These are phyloP conservation scores for Candida dubliniensis DNA, from an alignment of 1,139 yeast species.

Conservation along the genomic window DNA sequence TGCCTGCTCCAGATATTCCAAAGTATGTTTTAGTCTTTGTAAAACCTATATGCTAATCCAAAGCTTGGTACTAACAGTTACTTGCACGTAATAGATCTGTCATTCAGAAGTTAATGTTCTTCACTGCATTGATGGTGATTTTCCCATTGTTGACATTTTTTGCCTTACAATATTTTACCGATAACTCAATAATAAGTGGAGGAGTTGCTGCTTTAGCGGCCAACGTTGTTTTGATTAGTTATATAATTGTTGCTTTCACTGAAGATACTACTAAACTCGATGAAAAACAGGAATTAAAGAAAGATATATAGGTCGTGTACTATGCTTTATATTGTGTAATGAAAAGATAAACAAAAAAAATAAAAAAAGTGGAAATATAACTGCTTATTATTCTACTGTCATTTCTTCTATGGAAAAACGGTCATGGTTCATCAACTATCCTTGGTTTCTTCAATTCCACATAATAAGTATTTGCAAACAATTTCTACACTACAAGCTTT, in stretches of 20 bases:
- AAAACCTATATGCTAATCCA: neutral
- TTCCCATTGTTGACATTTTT: slow-evolving; percentile 79
- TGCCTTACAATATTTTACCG: slow-evolving; percentile 52
- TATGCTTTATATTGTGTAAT: neutral
- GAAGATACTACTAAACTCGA: slow-evolving; percentile 59
- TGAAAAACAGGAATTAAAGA: slow-evolving; percentile 20
- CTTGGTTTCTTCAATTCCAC: slow-evolving; percentile 44
- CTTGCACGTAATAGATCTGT: slow-evolving; percentile 46
- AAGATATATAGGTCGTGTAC: slow-evolving; percentile 11
- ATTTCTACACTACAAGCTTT: slow-evolving; percentile 46
- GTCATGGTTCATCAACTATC: slow-evolving; percentile 47
- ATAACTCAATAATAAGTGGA: slow-evolving; percentile 75
- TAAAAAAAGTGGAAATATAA: no score
- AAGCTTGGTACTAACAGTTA: slow-evolving; percentile 15
- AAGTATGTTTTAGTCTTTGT: slow-evolving; percentile 41
- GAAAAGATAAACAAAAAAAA: neutral
- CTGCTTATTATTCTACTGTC: no score
- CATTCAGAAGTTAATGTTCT: slow-evolving; percentile 71
- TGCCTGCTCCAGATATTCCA: slow-evolving; percentile 56
- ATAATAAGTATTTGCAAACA: slow-evolving; percentile 42
- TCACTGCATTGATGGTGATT: slow-evolving; percentile 86
- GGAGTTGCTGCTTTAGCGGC: slow-evolving; percentile 89
- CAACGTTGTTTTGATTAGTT: slow-evolving; percentile 81
- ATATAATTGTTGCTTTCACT: slow-evolving; percentile 80
- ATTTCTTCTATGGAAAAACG: neutral